Evolutionary conservation across 805 yeast species (phyloP), one percentile per base, ranked within the genome.

Genomic region (Grigorovia yakushimaensis): DNA sequence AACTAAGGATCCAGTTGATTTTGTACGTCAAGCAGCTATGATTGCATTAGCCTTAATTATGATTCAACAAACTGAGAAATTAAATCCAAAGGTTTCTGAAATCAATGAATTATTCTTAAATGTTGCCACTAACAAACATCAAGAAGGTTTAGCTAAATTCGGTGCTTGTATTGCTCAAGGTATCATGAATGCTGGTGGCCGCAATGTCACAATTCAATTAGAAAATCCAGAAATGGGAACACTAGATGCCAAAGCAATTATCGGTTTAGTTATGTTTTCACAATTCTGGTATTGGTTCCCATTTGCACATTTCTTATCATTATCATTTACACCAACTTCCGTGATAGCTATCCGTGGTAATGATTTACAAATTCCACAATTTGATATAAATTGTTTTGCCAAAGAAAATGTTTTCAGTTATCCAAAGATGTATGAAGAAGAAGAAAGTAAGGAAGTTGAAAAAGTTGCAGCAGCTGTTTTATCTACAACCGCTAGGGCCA

Each of bases 221-320:
- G 97, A 93, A 66, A 87, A 89, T 64, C 60, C 81, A 21, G 89
- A 88, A 55, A 88, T 96, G 39, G 94, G 88, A 51, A 88, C 95
- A 19, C 75, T 93, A 54, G 91, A 93, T 67, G 81, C 83, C 62
- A 84, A 85, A 66, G 93, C 96, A 0, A 82, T 93, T 58, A 95
- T 89, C 48, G 98, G 98, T 38, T 71, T 93, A 55, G 81, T 93
- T 0, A 77, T 93, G 50, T 93, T 93, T 63, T 72, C 84, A 10
- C 98, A 93, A 70, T 86, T 85, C 62, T 93, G 98, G 98, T 87
- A 88, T 68, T 93, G 98, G 98, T 93, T 82, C 79, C 98, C 98
- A 50, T 75, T 89, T 49, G 79, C 97, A 1, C 98, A 93, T 68
- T 93, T 93, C 71, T 71, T 93, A 58, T 82, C 94, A 18, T 76